These are phyloP conservation scores for Amniculicola lignicola DNA, from an alignment of 495 filamentous ascomycete species.

Conservation along the genomic window DNA sequence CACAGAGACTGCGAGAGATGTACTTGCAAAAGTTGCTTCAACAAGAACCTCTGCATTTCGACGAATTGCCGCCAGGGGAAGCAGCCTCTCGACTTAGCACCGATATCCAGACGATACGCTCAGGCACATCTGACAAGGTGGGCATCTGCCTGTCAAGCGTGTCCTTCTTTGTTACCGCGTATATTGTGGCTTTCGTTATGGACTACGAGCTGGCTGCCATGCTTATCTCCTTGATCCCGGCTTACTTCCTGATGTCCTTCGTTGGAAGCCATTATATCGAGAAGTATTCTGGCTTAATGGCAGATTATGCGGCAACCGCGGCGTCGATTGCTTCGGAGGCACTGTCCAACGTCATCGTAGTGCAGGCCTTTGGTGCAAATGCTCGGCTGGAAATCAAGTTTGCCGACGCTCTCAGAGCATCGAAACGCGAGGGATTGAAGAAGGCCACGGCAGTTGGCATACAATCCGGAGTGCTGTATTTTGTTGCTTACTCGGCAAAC, in stretches of 20 bases:
- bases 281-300: constrained; percentile 41
- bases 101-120: constrained; percentile 47
- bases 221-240: constrained; percentile 30
- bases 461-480: constrained; percentile 45
- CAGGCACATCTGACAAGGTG: constrained; percentile 51
- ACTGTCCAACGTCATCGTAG: constrained; percentile 51
- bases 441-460: constrained; percentile 39
- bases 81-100: too few relatives aligned
- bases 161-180: constrained; percentile 52
- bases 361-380: constrained; percentile 54
- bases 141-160: constrained; percentile 51
- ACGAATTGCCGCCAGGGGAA: too few relatives aligned
- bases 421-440: constrained; percentile 32
- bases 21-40: too few relatives aligned
- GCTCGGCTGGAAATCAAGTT: constrained; percentile 44
- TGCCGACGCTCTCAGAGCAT: constrained; percentile 32
- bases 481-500: constrained; percentile 49
- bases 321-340: too few relatives aligned
- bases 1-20: too few relatives aligned
- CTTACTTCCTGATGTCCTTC: constrained; percentile 43
- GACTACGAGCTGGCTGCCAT: constrained; percentile 50
- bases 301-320: constrained; percentile 50
- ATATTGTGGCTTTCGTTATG: constrained; percentile 50
- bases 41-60: too few relatives aligned
- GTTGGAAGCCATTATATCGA: constrained; percentile 43